phyloP scores from a whole-genome alignment of 2,329 filamentous ascomycete species.

The Cryphonectria carpinicola region DNA sequence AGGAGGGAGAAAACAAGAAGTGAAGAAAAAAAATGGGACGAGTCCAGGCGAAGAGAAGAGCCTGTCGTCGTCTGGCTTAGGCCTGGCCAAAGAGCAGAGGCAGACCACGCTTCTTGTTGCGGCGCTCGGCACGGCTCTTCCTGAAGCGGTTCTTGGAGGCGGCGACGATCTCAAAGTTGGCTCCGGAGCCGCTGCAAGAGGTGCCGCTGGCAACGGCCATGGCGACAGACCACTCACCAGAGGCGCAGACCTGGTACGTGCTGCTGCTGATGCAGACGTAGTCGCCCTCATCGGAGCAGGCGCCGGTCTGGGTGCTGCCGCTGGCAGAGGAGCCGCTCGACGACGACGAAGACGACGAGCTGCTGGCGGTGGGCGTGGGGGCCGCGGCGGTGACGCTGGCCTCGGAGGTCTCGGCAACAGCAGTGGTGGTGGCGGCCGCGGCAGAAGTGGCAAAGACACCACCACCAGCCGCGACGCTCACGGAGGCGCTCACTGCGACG shows the following conservation, averaged over 20 bases:
- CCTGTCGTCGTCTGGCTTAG: constrained; percentile 21
- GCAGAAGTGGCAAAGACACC: constrained; percentile 47
- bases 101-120: constrained; percentile 18
- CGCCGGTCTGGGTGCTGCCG: constrained; percentile 44
- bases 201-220: constrained; percentile 51
- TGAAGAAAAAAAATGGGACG: not conserved
- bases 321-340: constrained; percentile 29
- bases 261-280: constrained; percentile 55
- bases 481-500: constrained; percentile 30
- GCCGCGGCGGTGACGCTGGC: constrained; percentile 31
- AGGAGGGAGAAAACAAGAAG: not conserved
- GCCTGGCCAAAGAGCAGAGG: constrained; percentile 19
- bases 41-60: not conserved
- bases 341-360: constrained; percentile 8
- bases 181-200: constrained; percentile 45
- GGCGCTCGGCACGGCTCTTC: constrained; percentile 22
- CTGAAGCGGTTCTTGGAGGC: constrained; percentile 32
- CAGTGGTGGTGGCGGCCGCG: constrained; percentile 16
- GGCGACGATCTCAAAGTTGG: constrained; percentile 33
- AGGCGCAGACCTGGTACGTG: constrained; percentile 58
- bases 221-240: constrained; percentile 49
- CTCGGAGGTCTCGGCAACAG: constrained; percentile 28
- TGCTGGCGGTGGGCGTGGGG: constrained; percentile 22
- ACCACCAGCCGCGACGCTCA: constrained; percentile 28
- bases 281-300: constrained; percentile 51